phyloP scores from a whole-genome alignment of 768 basidiomycete genomes.

The Leccinum obscurum region DNA sequence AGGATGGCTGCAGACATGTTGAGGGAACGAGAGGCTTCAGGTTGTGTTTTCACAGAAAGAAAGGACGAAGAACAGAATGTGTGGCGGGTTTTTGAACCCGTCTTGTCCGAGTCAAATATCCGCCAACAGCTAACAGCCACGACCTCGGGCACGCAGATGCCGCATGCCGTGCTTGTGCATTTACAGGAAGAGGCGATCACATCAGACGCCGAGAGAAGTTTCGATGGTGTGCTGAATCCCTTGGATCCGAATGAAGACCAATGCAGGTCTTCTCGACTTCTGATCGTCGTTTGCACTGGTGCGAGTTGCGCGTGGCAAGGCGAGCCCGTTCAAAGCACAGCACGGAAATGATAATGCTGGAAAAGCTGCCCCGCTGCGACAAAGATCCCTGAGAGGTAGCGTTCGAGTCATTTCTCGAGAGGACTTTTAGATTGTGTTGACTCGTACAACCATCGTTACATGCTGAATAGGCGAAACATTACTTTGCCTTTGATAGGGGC shows the following conservation, averaged over 20 bases:
- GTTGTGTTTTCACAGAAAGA: background rate
- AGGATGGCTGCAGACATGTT: constrained; percentile 25
- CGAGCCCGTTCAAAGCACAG: constrained; percentile 1
- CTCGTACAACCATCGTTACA: background rate
- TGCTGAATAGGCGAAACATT: background rate
- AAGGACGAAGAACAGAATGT: background rate
- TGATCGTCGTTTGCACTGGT: constrained; percentile 13
- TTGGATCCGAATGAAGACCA: constrained; percentile 6
- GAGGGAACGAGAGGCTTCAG: background rate
- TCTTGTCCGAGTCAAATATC: background rate
- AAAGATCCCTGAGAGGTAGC: background rate
- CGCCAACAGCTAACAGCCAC: constrained; percentile 18
- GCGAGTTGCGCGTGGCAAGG: background rate
- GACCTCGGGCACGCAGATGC: constrained; percentile 16
- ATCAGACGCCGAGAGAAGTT: constrained; percentile 16
- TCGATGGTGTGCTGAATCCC: constrained; percentile 6
- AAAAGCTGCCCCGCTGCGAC: background rate
- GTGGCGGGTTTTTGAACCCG: constrained; percentile 15
- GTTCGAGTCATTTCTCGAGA: background rate
- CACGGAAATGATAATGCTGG: constrained; percentile 12
- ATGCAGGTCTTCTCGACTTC: constrained; percentile 20
- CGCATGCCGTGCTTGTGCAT: constrained; percentile 12
- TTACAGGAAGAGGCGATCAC: constrained; percentile 4
- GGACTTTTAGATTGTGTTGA: background rate
- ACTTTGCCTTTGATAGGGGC: background rate